Percentiles rank a stretch among this genome's conserved stretches.
phyloP scores from a whole-genome alignment of 2,329 filamentous ascomycete species.

The Cladosporium sp. region DNA sequence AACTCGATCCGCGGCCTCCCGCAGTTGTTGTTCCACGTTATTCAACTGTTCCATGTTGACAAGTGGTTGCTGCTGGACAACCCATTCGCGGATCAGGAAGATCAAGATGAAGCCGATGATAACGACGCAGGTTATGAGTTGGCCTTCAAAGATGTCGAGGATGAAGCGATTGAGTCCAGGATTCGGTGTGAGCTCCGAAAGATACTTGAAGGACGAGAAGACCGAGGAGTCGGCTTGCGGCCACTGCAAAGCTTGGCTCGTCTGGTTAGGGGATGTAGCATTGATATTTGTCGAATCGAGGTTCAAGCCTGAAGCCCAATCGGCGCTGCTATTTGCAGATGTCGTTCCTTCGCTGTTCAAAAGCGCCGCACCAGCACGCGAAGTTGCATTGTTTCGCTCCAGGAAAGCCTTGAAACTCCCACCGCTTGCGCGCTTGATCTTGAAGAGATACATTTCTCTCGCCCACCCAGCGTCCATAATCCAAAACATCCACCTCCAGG shows the following conservation, averaged over 20 bases:
- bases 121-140: constrained; percentile 86
- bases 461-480: constrained; percentile 74
- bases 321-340: neutral
- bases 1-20: constrained; percentile 24
- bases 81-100: constrained; percentile 94
- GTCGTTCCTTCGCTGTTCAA: constrained; percentile 2
- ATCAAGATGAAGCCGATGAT: constrained; percentile 95
- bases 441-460: constrained; percentile 32
- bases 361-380: constrained; percentile 9
- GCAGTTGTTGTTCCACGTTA: constrained; percentile 22
- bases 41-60: constrained; percentile 54
- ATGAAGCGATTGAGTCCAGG: constrained; percentile 71
- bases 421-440: neutral
- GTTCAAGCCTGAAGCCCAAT: neutral
- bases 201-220: constrained; percentile 30
- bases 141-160: constrained; percentile 83
- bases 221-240: constrained; percentile 24
- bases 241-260: constrained; percentile 1
- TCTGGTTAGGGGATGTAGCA: neutral
- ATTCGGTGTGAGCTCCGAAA: constrained; percentile 66
- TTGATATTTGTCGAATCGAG: neutral
- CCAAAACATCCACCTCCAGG: constrained; percentile 96
- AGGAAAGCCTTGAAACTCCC: constrained; percentile 16
- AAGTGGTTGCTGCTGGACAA: constrained; percentile 94
- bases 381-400: constrained; percentile 11